Conservation (phyloP, 305 asterid species). For the Fraxinus nigra region DNA sequence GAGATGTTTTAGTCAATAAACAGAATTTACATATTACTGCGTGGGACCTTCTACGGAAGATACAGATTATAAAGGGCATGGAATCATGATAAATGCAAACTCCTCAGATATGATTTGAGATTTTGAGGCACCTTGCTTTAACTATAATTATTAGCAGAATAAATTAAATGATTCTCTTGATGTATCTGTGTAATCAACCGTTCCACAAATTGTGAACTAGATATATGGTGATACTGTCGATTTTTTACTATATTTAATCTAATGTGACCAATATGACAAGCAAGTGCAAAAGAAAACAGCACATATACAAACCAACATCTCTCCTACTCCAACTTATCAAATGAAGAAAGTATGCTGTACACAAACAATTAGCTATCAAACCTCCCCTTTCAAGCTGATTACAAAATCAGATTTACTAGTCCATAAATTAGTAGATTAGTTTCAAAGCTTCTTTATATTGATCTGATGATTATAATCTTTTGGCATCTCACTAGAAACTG, state of each 20-base stretch:
- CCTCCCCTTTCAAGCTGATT: not conserved
- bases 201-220: not conserved
- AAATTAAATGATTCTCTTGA: not conserved
- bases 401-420: not conserved
- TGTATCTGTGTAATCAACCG: not conserved
- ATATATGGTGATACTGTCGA: not conserved
- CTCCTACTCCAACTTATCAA: not conserved
- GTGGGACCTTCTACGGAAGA: slow-evolving; percentile 2
- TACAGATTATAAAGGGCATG: slow-evolving; percentile 8
- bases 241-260: not conserved
- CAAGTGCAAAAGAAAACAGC: not conserved
- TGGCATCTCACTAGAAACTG: not conserved
- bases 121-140: not conserved
- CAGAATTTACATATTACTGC: slow-evolving; percentile 6
- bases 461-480: slow-evolving; percentile 3
- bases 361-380: not conserved
- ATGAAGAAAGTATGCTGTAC: not conserved
- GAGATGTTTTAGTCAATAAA: not conserved
- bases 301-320: not conserved
- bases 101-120: not conserved
- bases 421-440: not conserved
- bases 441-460: not conserved
- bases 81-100: slow-evolving; percentile 15
- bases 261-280: not conserved
- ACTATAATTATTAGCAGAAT: slow-evolving; percentile 6